Evolutionary conservation across 805 yeast genomes (phyloP).

Genomic region (Starmerella gropengiesseri): DNA sequence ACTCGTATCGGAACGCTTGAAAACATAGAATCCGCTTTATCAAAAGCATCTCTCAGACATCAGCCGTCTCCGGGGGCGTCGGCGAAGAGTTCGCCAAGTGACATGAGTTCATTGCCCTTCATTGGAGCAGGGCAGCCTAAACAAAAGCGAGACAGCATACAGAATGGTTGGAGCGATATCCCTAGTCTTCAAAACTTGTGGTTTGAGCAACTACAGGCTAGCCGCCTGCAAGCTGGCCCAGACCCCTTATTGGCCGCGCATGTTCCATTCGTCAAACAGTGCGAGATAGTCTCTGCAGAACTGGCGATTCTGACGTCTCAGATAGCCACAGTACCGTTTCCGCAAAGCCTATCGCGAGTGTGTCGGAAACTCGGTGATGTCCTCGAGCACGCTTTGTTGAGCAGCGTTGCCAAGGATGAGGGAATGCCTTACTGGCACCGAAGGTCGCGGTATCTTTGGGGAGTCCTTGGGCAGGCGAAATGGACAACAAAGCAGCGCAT

Average conservation of each 20-base stretch:
- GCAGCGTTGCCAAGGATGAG: background rate
- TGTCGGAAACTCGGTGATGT: constrained; percentile 15
- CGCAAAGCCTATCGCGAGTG: constrained; percentile 12
- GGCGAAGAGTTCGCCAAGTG: no score
- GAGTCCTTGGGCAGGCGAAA: background rate
- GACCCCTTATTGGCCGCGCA: background rate
- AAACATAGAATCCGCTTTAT: no score
- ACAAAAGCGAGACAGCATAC: no score
- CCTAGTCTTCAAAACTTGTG: background rate
- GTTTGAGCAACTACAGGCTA: background rate
- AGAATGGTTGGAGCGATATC: no score
- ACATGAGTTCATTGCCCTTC: no score
- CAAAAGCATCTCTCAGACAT: no score
- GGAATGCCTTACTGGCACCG: constrained; percentile 4
- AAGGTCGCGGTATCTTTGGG: constrained; percentile 14
- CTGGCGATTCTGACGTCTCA: constrained; percentile 7
- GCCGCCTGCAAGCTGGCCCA: background rate
- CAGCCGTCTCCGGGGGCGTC: no score
- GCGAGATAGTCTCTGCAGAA: constrained; percentile 11
- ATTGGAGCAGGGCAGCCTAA: no score
- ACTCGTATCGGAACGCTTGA: background rate
- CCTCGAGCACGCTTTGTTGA: constrained; percentile 13
- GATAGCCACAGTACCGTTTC: constrained; percentile 6
- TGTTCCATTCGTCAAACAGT: constrained; percentile 5
- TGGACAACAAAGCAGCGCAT: constrained; percentile 34